Evolutionary conservation across 768 basidiomycete genomes (phyloP), one percentile per base, ranked within the genome.

Genomic region (Stropharia rugosoannulata): DNA sequence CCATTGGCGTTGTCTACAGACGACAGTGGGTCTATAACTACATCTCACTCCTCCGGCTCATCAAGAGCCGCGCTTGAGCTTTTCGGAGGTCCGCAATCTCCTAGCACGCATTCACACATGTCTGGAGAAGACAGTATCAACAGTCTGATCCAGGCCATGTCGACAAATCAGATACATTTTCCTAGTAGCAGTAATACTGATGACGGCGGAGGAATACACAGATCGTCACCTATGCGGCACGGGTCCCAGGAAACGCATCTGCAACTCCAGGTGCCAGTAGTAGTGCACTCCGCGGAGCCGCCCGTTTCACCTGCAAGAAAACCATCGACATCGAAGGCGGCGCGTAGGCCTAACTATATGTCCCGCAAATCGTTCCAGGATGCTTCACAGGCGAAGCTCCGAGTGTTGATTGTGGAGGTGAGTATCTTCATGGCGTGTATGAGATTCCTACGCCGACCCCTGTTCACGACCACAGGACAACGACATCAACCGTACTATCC

Each of bases 351-450:
- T 4, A 32, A 1, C 9, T 32, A 32, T 32, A 10, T 32, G 29
- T 32, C 54, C n/a, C 39, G 6, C 8, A 46, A 36, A 15, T 11
- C 13, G 10, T 46, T 55, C 15, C 54, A 46, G 38, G 42, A 45
- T 1, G 59, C 62, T 11, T 53, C 62, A 19, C 49, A 49, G 4
- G 29, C 25, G 9, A 70, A 69, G 46, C 49, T 79, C 49, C 77
- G 83, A 27, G 74, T 89, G 4, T 67, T 90, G 8, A 80, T 89
- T 25, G 88, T 90, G 9, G 88, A 90, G 79, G 87, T 85, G 58
- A 56, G 55, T 18, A 16, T 27, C 4, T 38, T 36, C 25, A 1
- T 44, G 13, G 10, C n/a, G 15, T 15, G 11, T 13, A 46, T 18
- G 6, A n/a, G 22, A 12, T 27, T 10, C 27, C 6, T 25, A 12